Evolutionary conservation across 768 basidiomycete genomes (phyloP), one percentile per base, ranked within the genome.

Genomic region (Leccinellum albellum): DNA sequence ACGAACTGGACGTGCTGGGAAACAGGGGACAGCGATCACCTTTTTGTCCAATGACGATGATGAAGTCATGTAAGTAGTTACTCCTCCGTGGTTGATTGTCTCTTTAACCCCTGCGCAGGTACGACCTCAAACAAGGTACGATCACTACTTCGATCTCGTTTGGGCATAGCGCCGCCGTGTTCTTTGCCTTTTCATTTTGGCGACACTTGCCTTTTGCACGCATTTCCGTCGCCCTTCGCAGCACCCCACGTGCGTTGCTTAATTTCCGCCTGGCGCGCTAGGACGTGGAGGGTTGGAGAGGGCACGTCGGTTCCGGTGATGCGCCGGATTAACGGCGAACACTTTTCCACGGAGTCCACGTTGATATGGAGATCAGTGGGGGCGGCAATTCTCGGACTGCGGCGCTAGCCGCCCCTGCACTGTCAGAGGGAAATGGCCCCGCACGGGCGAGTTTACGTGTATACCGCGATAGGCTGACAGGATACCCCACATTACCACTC

Each of bases 1-100:
- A 70, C 91, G 97, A 68, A 99, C 97, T 50, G 97, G 97, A 66
- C 92, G 97, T 75, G 97, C 97, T 29, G 97, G 97, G 49, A 98
- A 98, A 74, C 82, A 86, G 70, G 97, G 97, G 35, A 83, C 84
- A 0, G 84, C 97, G 35, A 95, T 98, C 67, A 98, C 97, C 21
- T 98, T 99, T 83, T 78, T 99, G 61, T 89, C 88, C 44, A 93
- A 97, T 70, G 91, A 95, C 63, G 95, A 97, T 69, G 94, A 95
- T 53, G 94, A 96, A 76, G 96, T 97, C 70, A 94, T 98, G 94
- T 95, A 74, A 63, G 88, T 78, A 58, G 62, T 61, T 62, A 50
- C 51, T 35, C 60, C 55, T 60, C n/a, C 6, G 12, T 10, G 20
- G 10, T 6, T 32, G 52, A 40, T 24, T 12, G 28, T n/a, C 35